Evolutionary conservation across 2,329 filamentous ascomycete genomes (phyloP).

Genomic region (Cytospora mali): DNA sequence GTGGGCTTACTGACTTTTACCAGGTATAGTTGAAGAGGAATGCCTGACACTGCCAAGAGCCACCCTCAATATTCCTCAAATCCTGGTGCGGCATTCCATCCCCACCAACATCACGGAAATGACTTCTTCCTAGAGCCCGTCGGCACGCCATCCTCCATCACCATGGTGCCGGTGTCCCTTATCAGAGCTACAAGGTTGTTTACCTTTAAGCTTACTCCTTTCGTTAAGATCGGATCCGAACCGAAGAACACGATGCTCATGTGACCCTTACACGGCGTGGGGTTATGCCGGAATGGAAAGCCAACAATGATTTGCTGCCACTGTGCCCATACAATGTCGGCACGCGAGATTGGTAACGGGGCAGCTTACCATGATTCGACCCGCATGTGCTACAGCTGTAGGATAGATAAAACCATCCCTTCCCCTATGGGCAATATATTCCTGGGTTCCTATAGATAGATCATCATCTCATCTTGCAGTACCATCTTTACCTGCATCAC

Average conservation of each 20-base stretch:
- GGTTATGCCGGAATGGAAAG: background rate
- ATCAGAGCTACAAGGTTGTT: background rate
- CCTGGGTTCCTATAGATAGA: background rate
- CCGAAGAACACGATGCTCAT: background rate
- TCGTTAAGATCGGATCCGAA: background rate
- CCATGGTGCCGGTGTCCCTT: background rate
- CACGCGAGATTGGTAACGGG: slow-evolving; percentile 11
- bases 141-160: background rate
- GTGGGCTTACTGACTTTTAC: background rate
- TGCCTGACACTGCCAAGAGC: background rate
- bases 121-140: slow-evolving; percentile 3
- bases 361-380: background rate
- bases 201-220: background rate
- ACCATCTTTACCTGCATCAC: background rate
- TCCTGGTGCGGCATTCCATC: background rate
- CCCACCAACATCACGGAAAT: slow-evolving; percentile 6
- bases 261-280: background rate
- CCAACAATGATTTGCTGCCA: background rate
- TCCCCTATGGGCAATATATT: background rate
- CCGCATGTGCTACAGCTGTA: background rate
- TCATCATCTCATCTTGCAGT: background rate
- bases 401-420: background rate
- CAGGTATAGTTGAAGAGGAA: background rate
- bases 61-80: background rate
- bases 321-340: background rate